Evolutionary conservation across 345 rosid genomes (phyloP).

Genomic region (Diplotaxis tenuifolia): DNA sequence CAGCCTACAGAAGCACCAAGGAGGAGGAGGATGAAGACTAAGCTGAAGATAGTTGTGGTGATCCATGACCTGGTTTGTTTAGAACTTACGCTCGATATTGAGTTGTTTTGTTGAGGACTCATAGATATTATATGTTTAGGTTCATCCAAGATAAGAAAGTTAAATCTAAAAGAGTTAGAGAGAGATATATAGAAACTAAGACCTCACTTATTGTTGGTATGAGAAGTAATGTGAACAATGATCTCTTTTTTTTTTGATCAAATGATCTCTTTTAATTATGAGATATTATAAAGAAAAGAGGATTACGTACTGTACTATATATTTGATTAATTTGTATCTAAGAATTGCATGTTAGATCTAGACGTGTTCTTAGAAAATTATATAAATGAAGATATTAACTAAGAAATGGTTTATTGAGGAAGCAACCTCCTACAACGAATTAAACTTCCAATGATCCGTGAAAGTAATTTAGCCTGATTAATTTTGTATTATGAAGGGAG

Average conservation of each 20-base stretch:
- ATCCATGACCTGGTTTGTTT: conserved; percentile 31
- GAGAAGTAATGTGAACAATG: not conserved
- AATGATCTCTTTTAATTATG: too few species aligned
- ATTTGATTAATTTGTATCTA: not conserved
- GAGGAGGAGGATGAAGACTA: conserved; percentile 36
- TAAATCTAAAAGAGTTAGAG: not conserved
- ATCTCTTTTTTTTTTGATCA: too few species aligned
- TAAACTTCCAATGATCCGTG: not conserved
- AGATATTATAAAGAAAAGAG: not conserved
- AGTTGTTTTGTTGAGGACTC: conserved; percentile 9
- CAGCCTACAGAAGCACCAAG: conserved; percentile 32
- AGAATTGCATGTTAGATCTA: not conserved
- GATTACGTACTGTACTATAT: not conserved
- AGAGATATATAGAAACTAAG: not conserved
- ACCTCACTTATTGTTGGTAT: not conserved
- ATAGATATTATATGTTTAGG: not conserved
- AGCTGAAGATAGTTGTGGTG: not conserved
- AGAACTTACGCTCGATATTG: not conserved
- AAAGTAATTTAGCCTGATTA: not conserved
- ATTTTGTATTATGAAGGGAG: not conserved
- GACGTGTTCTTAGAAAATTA: too few species aligned
- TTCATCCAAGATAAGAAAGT: not conserved
- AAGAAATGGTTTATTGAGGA: not conserved
- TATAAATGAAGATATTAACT: not conserved
- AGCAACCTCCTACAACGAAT: not conserved